Percentiles rank a stretch among this genome's conserved stretches.
phyloP scores from a whole-genome alignment of 768 basidiomycete genomes.

The Russula brevipes region DNA sequence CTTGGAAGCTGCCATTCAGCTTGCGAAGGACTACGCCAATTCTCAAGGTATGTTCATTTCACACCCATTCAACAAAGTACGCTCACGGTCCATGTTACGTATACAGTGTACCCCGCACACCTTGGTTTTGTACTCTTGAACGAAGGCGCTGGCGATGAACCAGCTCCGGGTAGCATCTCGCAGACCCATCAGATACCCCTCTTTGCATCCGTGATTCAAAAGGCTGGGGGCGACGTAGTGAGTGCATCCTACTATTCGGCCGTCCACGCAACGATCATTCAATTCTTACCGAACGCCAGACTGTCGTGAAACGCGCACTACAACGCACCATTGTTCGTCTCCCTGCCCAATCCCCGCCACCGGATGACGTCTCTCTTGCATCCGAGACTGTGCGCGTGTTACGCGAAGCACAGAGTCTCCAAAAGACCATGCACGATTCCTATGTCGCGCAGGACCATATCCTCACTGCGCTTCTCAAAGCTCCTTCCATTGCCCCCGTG shows the following conservation, averaged over 20 bases:
- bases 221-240: constrained; percentile 82
- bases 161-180: constrained; percentile 34
- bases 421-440: constrained; percentile 83
- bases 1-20: constrained; percentile 65
- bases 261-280: background rate
- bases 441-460: constrained; percentile 94
- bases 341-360: constrained; percentile 79
- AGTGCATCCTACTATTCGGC: constrained; percentile 29
- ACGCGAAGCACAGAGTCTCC: constrained; percentile 67
- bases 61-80: background rate
- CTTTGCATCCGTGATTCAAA: constrained; percentile 71
- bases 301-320: constrained; percentile 58
- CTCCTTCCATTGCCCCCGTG: constrained; percentile 56
- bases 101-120: constrained; percentile 74
- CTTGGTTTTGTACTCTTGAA: constrained; percentile 77
- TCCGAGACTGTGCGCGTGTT: constrained; percentile 55
- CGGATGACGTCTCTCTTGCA: constrained; percentile 69
- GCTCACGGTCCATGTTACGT: background rate
- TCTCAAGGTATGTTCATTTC: constrained; percentile 56
- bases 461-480: constrained; percentile 77
- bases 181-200: constrained; percentile 46
- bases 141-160: constrained; percentile 44
- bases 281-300: constrained; percentile 33
- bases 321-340: constrained; percentile 76
- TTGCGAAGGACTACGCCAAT: constrained; percentile 80